Conservation (phyloP, 2,329 filamentous ascomycete genomes). For the Phyllosticta ampelicida region DNA sequence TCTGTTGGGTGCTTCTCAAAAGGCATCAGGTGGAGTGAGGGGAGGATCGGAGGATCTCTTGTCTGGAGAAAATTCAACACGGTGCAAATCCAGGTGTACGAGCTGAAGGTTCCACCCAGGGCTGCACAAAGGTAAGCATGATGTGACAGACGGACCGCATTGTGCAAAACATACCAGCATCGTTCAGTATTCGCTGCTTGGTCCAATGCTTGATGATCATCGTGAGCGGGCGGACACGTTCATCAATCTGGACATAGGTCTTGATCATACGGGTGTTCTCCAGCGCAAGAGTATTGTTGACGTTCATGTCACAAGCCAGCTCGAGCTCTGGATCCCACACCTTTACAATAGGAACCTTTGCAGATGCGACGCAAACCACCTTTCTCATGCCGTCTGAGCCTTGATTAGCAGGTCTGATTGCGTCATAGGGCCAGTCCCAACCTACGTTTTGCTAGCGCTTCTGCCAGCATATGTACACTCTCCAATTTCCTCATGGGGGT, state of each 20-base stretch:
- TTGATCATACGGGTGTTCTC: constrained; percentile 98
- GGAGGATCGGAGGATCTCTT: constrained; percentile 71
- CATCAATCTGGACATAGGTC: constrained; percentile 89
- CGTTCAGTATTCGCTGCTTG: constrained; percentile 81
- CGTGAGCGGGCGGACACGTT: constrained; percentile 78
- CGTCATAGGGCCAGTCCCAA: constrained; percentile 12
- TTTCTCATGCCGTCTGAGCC: constrained; percentile 82
- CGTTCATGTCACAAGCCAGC: constrained; percentile 93
- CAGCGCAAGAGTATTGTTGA: constrained; percentile 90
- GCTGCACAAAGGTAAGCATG: constrained; percentile 41
- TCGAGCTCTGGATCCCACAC: constrained; percentile 92
- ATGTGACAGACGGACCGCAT: not conserved
- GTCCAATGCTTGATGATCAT: constrained; percentile 99
- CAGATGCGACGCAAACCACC: constrained; percentile 86
- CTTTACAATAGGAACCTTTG: constrained; percentile 97
- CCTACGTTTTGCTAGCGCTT: constrained; percentile 75
- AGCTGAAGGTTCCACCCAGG: constrained; percentile 87
- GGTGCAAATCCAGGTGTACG: constrained; percentile 98
- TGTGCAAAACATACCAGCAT: constrained; percentile 61
- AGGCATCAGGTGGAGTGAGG: constrained; percentile 67
- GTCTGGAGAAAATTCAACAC: constrained; percentile 94
- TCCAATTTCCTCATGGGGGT: constrained; percentile 82
- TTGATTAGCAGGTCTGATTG: constrained; percentile 24
- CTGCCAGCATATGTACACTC: constrained; percentile 81
- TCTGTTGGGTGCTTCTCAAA: constrained; percentile 50